Percentiles rank a stretch among this genome's conserved stretches.
phyloP scores from a whole-genome alignment of 2,329 filamentous ascomycete genomes.

The Colletotrichum acutatum region DNA sequence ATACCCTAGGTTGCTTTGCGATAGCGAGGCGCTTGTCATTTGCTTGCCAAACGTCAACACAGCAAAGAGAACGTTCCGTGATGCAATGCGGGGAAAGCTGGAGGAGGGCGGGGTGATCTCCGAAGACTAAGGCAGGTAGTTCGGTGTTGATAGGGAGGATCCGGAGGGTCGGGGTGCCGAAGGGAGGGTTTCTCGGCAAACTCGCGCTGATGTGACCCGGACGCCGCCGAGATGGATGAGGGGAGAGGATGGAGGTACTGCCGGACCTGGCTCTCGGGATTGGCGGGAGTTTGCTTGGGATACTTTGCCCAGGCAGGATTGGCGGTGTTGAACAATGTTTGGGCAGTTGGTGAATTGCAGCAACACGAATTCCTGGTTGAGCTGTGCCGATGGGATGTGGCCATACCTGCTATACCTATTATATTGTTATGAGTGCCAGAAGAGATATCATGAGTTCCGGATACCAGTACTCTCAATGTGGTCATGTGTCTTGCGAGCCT shows the following conservation, averaged over 20 bases:
- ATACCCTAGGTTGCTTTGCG: not conserved
- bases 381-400: not conserved
- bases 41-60: no score
- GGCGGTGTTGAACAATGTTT: not conserved
- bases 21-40: not conserved
- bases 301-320: not conserved
- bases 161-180: constrained; percentile 8
- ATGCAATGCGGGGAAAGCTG: not conserved
- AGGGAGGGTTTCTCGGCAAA: constrained; percentile 12
- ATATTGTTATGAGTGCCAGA: not conserved
- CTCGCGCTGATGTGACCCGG: constrained; percentile 24
- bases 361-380: no score
- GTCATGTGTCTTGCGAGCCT: not conserved
- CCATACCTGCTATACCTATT: not conserved
- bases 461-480: not conserved
- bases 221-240: constrained; percentile 1
- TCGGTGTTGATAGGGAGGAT: constrained; percentile 20
- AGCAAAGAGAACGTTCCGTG: not conserved
- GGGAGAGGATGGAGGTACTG: not conserved
- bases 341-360: not conserved
- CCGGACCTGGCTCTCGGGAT: not conserved
- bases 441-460: not conserved
- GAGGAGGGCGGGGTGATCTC: not conserved
- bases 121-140: not conserved
- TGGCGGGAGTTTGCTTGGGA: not conserved